Evolutionary conservation across 1,284 basidiomycete genomes (phyloP).

Genomic region (Boletellus deceptivus): DNA sequence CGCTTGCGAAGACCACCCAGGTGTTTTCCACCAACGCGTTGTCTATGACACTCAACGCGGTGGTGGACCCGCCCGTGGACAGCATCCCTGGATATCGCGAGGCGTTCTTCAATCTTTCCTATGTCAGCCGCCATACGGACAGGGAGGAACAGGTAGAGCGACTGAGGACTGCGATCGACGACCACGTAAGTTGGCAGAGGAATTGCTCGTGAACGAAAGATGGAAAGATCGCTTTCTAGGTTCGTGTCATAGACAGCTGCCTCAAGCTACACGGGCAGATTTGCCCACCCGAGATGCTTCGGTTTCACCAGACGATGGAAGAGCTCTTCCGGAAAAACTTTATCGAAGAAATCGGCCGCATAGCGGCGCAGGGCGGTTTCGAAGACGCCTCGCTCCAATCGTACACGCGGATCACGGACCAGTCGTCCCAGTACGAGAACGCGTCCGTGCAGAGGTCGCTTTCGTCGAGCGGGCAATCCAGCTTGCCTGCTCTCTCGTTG

Average conservation of each 20-base stretch:
- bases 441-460: constrained; percentile 43
- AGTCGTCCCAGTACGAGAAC: constrained; percentile 42
- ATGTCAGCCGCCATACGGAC: constrained; percentile 67
- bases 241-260: constrained; percentile 79
- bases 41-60: constrained; percentile 84
- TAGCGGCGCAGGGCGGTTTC: constrained; percentile 48
- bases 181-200: constrained; percentile 56
- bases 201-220: constrained; percentile 3
- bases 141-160: constrained; percentile 69
- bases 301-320: constrained; percentile 89
- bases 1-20: constrained; percentile 74
- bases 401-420: constrained; percentile 39
- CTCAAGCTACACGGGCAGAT: constrained; percentile 80
- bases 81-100: constrained; percentile 79
- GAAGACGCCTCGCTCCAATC: constrained; percentile 30
- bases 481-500: constrained; percentile 46
- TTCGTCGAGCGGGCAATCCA: constrained; percentile 42
- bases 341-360: constrained; percentile 77
- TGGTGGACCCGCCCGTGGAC: constrained; percentile 79
- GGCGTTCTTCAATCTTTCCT: constrained; percentile 75
- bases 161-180: constrained; percentile 73
- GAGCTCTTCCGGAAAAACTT: constrained; percentile 91
- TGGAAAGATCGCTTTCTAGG: constrained; percentile 39
- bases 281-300: constrained; percentile 83
- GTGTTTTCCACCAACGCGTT: constrained; percentile 78